Evolutionary conservation across 371 early-diverging fungal genomes (phyloP).

Genomic region (Zychaea mexicana): DNA sequence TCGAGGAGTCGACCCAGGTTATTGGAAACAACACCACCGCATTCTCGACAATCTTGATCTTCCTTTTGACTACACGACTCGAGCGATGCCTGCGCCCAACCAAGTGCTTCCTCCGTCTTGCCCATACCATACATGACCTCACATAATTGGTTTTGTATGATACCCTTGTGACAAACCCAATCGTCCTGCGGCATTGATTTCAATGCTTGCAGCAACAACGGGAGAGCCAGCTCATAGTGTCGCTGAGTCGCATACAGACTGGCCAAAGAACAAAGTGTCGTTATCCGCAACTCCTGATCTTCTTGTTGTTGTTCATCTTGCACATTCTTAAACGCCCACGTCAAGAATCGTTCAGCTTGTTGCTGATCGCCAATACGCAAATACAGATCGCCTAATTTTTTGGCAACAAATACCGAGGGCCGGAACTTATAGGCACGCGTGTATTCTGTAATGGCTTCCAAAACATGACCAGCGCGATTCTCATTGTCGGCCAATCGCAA

Average conservation of each 20-base stretch:
- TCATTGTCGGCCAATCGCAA: constrained; percentile 43
- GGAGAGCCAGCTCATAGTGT: constrained; percentile 40
- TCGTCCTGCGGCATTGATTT: constrained; percentile 30
- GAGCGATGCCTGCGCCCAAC: constrained; percentile 58
- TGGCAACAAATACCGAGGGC: constrained; percentile 20
- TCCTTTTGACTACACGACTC: constrained; percentile 23
- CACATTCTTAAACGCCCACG: constrained; percentile 42
- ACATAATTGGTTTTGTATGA: constrained; percentile 50
- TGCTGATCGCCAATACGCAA: constrained; percentile 52
- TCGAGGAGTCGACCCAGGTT: constrained; percentile 52
- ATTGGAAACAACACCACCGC: constrained; percentile 50
- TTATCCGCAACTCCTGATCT: constrained; percentile 18
- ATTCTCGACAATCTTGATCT: constrained; percentile 49
- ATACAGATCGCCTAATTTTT: constrained; percentile 56
- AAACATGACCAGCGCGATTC: constrained; percentile 38
- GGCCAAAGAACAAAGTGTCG: constrained; percentile 38
- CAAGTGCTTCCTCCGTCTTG: constrained; percentile 49
- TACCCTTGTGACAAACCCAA: constrained; percentile 43
- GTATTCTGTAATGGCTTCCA: constrained; percentile 49
- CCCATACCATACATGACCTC: constrained; percentile 49
- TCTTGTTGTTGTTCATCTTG: constrained; percentile 7
- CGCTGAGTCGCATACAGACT: constrained; percentile 51
- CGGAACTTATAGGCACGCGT: constrained; percentile 28
- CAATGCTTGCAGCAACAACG: constrained; percentile 41
- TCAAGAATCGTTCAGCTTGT: constrained; percentile 53